Base-by-base conservation (phyloP, 1,284 basidiomycete species). In the Rhodotorula sp. region DNA sequence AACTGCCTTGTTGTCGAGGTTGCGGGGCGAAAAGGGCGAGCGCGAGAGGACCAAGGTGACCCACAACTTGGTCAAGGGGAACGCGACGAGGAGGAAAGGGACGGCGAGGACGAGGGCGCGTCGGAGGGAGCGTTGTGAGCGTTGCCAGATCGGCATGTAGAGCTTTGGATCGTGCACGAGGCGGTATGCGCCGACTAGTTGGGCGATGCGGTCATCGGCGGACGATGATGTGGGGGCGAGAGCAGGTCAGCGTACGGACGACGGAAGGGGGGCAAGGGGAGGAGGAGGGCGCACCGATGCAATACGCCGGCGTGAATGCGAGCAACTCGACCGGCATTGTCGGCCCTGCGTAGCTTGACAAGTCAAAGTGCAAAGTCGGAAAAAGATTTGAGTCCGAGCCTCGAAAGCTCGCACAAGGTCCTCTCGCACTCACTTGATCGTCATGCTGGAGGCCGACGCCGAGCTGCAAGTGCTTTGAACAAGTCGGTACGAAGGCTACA, bases 141-240 rank as follows among this genome's bases (percentile, higher is more conserved):
- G 68, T 15, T n/a, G 29, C 77, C 75, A 78, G 55, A 79, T 69
- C 3, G 77, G 77, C 17, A 45, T 3, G 58, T 69, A 70, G 42
- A 79, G 70, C 29, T 60, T 64, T 1, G 33, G 29, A 60, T 79
- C 78, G 30, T 67, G 66, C 4, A 72, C 3, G 12, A 79, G 67
- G 18, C 78, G 74, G 61, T 78, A 79, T 2, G 72, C 73, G 15
- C 77, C 77, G 55, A 78, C 77, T 71, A 20, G 46, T 48, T 14
- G 54, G n/a, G n/a, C 7, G 37, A 37, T 37, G 37, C 37, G 37
- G 37, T 37, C 37, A 37, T 37, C 37, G 37, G 37, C n/a, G n/a
- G n/a, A n/a, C n/a, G 37, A 37, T 20, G 30, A 8, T 8, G 12
- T 4, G 45, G 22, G 20, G 8, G 12, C 12, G 26, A 1, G n/a